A percentile compares a stretch with the other conserved stretches of the same genome.
These are phyloP conservation scores for Petunia secreta DNA, from an alignment of 257 asterid genomes.

Conservation along the genomic window DNA sequence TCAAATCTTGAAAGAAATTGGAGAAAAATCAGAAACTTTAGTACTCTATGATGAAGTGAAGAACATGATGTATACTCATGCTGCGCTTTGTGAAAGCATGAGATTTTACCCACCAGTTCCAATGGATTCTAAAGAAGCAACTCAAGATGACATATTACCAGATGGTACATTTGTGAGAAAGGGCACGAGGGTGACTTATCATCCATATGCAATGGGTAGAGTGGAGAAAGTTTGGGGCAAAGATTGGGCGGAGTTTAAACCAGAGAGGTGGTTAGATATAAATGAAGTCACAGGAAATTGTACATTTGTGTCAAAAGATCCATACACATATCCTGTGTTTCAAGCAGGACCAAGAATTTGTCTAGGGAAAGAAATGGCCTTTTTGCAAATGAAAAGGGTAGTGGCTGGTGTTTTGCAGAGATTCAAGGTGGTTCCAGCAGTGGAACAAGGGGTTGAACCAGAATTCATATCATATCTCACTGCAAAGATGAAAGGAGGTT, in stretches of 20 bases:
- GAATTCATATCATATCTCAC: conserved; percentile 16
- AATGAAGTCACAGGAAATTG: conserved; percentile 24
- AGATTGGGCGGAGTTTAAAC: conserved; percentile 32
- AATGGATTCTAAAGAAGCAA: conserved; percentile 38
- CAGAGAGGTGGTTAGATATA: conserved; percentile 36
- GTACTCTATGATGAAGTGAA: conserved; percentile 50
- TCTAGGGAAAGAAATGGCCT: conserved; percentile 38
- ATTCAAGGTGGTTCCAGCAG: conserved; percentile 31
- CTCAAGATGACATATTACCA: conserved; percentile 45
- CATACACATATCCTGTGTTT: conserved; percentile 34
- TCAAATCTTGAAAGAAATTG: conserved; percentile 40
- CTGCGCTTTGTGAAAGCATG: conserved; percentile 54
- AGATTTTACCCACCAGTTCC: conserved; percentile 66
- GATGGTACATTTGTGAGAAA: conserved; percentile 42
- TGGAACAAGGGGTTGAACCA: conserved; percentile 27
- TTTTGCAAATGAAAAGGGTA: conserved; percentile 39
- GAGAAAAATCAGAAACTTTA: conserved; percentile 21
- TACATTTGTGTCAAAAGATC: conserved; percentile 26
- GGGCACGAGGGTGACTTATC: conserved; percentile 26
- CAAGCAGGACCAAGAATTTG: conserved; percentile 39
- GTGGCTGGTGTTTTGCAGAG: conserved; percentile 32
- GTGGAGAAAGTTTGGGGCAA: conserved; percentile 24
- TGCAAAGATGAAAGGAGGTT: conserved; percentile 43
- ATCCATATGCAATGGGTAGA: conserved; percentile 39
- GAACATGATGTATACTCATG: conserved; percentile 54